Evolutionary conservation across 108 stramenopile genomes (phyloP), one percentile per base, ranked within the genome.

Genomic region (Stephanodiscus minutulus): DNA sequence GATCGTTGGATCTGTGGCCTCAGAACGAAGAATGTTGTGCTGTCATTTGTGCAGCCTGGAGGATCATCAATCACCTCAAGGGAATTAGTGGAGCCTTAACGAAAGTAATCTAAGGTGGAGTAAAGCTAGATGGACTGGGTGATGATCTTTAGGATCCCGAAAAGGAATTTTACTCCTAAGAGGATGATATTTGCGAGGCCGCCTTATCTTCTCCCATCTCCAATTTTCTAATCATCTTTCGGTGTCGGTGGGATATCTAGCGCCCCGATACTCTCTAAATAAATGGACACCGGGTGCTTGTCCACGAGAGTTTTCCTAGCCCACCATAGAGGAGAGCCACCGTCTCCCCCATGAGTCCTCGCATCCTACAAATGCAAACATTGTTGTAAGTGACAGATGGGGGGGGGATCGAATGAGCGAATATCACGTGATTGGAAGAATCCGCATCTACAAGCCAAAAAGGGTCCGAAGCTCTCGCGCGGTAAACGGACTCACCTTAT

Each of bases 281-380:
- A 72, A 11, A 53, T 57, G 17, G 72, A 61, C 18, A 77, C 36
- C 9, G 35, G 25, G 13, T 68, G 68, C 22, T 70, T 47, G 13
- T 70, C 10, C 29, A 73, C 79, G 57, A 69, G 68, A 2, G 62
- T 39, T 12, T 73, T 58, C 70, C 72, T 77, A 11, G 76, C 75
- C 77, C 76, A 82, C 72, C 71, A 78, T 5, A 79, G 22, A 0
- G 82, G 74, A 56, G 41, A 28, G 7, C 82, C 83, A 15, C 82
- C 83, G 21, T 65, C 24, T 25, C 75, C 81, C 43, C 46, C 15
- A 52, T 81, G 64, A 22, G 83, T 74, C n/a, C 70, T 27, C 13
- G 56, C 55, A 55, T 85, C 76, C 68, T 57, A 75, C 31, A 1
- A 76, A 84, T 24, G 76, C 54, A 3, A 55, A 28, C 3, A 55